Evolutionary conservation across 306 rosid genomes (phyloP).

Genomic region (Cicer cuneatum): DNA sequence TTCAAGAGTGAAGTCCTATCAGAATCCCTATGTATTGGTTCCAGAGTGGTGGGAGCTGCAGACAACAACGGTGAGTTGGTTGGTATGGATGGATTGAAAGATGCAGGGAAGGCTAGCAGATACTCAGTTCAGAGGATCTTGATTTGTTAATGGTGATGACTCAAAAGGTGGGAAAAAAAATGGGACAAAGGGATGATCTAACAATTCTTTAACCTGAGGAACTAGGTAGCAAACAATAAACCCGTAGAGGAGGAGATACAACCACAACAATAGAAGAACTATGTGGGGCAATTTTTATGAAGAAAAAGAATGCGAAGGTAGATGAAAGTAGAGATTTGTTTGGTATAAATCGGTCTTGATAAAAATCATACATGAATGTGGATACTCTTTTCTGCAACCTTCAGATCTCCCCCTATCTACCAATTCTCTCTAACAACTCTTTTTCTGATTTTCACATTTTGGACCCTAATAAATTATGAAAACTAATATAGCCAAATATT

Average conservation of each 20-base stretch:
- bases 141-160: neutral
- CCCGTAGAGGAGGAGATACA: too few relatives aligned
- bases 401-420: neutral
- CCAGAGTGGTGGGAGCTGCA: too few relatives aligned
- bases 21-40: too few relatives aligned
- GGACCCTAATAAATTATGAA: neutral
- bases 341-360: neutral
- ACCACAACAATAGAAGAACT: too few relatives aligned
- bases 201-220: neutral
- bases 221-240: neutral
- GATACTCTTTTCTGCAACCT: neutral
- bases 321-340: too few relatives aligned
- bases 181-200: neutral
- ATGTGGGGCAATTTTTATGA: too few relatives aligned
- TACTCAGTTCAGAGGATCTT: neutral
- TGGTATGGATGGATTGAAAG: neutral
- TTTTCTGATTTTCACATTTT: neutral
- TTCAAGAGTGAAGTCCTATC: too few relatives aligned
- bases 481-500: neutral
- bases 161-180: neutral
- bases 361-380: neutral
- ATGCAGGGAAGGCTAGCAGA: neutral
- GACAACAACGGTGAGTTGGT: too few relatives aligned
- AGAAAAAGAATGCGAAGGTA: too few relatives aligned
- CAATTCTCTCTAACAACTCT: neutral